Evolutionary conservation across 1,284 basidiomycete genomes (phyloP), one percentile per base, ranked within the genome.

Genomic region (Cryptococcus jaspeensis): DNA sequence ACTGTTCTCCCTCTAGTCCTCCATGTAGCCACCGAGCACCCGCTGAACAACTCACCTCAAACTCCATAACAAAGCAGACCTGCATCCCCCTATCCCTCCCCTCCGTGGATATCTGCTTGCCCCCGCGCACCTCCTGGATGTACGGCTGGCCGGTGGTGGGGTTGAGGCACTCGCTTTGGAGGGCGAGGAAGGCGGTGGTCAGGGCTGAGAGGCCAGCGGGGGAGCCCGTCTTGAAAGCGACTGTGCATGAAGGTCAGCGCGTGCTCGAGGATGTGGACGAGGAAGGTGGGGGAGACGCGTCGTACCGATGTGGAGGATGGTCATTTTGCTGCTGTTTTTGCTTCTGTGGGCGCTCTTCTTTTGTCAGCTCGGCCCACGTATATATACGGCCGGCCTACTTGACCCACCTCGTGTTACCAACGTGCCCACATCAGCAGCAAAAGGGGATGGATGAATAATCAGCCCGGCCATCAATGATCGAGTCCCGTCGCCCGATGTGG

Each of bases 51-150:
- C 69, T 51, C 41, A 71, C 71, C 43, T 63, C 63, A 53, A 76
- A 76, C 52, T 73, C 69, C 58, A 71, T 57, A 9, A 76, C 25
- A 52, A 74, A 75, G 5, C 68, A 66, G n/a, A 72, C 63, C 48
- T 73, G 59, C 64, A 72, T 66, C 1, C 67, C 73, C 5, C 62
- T 57, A 37, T 74, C 60, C 11, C 53, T 43, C 0, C 67, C 69
- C 58, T 77, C 75, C 13, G 62, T 51, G 28, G 58, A 67, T 37
- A 59, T 60, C 62, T 75, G 74, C 52, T 64, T 66, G 1, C 75
- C 75, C 37, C 72, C 72, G 39, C 55, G 44, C 16, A 69, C 52
- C 2, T 61, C 62, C n/a, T 50, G 48, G 52, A 77, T 75, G 55
- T 71, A 71, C 15, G 55, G 42, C 53, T 59, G 44, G 2, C 60